phyloP scores from a whole-genome alignment of 2,329 filamentous ascomycete genomes.

The Colletotrichum theobromicola region DNA sequence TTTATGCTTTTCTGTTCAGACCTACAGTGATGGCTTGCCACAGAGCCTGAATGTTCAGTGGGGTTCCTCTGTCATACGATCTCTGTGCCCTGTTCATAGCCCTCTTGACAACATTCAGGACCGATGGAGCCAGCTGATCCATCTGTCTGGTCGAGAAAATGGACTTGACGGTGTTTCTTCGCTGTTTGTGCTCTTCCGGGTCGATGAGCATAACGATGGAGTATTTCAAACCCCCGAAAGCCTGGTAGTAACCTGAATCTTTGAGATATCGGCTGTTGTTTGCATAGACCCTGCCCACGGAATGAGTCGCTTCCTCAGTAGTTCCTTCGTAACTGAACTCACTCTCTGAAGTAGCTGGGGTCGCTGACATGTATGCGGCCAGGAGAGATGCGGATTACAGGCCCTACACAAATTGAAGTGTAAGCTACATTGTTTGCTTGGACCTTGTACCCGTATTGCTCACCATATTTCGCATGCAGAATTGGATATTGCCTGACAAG shows the following conservation, averaged over 20 bases:
- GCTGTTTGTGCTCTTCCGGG: neutral
- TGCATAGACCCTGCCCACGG: neutral
- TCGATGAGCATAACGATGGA: conserved; percentile 3
- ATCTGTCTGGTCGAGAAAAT: neutral
- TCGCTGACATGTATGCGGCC: neutral
- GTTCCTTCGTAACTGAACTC: neutral
- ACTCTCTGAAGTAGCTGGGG: neutral
- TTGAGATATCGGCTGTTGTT: neutral
- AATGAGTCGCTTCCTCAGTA: neutral
- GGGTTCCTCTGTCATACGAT: neutral
- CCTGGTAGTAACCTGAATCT: neutral
- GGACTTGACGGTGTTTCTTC: neutral
- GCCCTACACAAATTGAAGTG: neutral
- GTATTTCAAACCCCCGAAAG: neutral
- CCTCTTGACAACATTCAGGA: neutral
- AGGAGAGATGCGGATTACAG: neutral
- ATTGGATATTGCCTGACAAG: neutral
- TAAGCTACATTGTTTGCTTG: neutral
- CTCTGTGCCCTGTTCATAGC: neutral
- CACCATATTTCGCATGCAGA: neutral
- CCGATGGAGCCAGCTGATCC: neutral
- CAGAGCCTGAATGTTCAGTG: neutral
- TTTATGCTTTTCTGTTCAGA: neutral
- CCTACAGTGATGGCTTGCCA: neutral
- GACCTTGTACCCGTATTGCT: neutral